A percentile compares a stretch with the other conserved stretches of the same genome.
These are phyloP conservation scores for Erodium trifolium DNA, from an alignment of 441 rosid species.

Conservation along the genomic window DNA sequence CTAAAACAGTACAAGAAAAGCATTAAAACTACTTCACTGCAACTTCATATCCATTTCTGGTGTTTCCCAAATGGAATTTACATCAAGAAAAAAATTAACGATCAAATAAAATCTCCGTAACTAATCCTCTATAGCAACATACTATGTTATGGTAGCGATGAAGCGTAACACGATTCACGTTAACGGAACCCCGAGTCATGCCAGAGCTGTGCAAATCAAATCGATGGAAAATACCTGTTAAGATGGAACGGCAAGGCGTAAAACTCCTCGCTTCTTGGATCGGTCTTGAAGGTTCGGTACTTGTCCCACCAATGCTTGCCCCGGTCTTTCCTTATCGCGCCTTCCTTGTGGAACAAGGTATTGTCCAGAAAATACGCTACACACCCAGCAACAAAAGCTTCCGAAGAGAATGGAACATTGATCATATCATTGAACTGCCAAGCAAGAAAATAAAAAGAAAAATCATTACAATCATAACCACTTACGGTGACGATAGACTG, in stretches of 20 bases:
- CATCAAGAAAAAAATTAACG: constrained; percentile 19
- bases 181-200: not conserved
- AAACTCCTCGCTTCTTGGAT: constrained; percentile 71
- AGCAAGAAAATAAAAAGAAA: constrained; percentile 5
- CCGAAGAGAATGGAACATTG: constrained; percentile 82
- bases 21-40: constrained; percentile 22
- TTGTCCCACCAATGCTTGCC: constrained; percentile 98
- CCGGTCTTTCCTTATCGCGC: constrained; percentile 59
- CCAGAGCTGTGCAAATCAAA: constrained; percentile 25
- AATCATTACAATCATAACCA: too few species aligned
- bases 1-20: not conserved
- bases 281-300: constrained; percentile 59
- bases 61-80: constrained; percentile 21
- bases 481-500: too few species aligned
- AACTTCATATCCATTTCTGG: constrained; percentile 23
- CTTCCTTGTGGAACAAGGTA: constrained; percentile 51
- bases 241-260: constrained; percentile 88
- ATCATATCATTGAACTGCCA: constrained; percentile 84
- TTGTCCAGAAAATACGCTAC: constrained; percentile 78
- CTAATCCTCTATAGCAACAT: not conserved
- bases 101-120: constrained; percentile 19
- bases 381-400: constrained; percentile 79
- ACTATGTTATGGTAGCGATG: constrained; percentile 17
- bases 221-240: constrained; percentile 82
- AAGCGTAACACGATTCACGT: constrained; percentile 19